These are phyloP conservation scores for Cladorrhinum sp. DNA, from an alignment of 2,329 filamentous ascomycete genomes.

Conservation along the genomic window DNA sequence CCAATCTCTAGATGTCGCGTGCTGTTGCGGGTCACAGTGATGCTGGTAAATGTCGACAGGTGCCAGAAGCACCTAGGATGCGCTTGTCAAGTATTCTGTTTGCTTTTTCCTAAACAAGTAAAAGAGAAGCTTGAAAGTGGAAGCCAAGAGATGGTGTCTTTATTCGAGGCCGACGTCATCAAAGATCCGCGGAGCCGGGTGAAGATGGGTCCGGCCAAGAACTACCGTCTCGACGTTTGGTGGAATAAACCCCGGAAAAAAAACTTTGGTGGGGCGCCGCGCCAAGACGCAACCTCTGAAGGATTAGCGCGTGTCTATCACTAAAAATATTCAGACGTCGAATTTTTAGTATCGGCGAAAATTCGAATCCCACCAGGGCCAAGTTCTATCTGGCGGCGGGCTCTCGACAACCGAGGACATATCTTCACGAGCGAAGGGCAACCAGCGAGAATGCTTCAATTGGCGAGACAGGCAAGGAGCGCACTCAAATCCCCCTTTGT, in stretches of 20 bases:
- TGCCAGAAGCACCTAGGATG: too few species aligned
- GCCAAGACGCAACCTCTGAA: not conserved
- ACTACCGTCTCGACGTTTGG: not conserved
- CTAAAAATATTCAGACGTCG: not conserved
- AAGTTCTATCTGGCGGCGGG: not conserved
- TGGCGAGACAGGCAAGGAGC: constrained; percentile 16
- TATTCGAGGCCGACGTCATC: not conserved
- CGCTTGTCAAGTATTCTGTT: too few species aligned
- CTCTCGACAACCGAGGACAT: not conserved
- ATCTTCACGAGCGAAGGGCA: not conserved
- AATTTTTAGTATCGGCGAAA: not conserved
- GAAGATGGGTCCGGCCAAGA: not conserved
- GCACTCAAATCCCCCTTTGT: constrained; percentile 18
- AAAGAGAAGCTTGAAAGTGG: not conserved
- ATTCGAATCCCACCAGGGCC: not conserved
- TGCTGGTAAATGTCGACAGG: too few species aligned
- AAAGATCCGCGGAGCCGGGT: not conserved
- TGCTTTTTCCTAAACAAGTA: not conserved
- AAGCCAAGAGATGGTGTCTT: not conserved
- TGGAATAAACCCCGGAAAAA: not conserved
- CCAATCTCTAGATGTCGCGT: too few species aligned
- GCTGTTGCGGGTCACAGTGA: too few species aligned
- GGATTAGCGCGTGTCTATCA: not conserved
- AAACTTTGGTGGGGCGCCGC: not conserved
- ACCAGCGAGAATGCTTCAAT: constrained; percentile 20